Evolutionary conservation across 75 land plant species (phyloP).

Genomic region (Chamaecyparis obtusa): DNA sequence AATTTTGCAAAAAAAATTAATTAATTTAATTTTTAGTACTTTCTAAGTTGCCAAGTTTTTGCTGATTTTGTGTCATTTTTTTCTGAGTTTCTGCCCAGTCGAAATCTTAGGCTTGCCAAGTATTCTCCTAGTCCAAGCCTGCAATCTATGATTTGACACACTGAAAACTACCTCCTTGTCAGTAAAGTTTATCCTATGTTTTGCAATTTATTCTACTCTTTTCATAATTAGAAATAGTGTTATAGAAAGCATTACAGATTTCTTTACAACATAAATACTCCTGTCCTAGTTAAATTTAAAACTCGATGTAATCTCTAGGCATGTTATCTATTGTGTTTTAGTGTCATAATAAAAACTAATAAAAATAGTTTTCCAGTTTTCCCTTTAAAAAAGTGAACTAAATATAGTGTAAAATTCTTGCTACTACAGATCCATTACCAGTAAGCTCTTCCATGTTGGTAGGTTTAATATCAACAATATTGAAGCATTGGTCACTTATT

Average conservation of each 20-base stretch:
- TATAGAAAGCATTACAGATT: too few species aligned
- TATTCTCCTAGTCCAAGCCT: too few species aligned
- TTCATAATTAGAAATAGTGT: too few species aligned
- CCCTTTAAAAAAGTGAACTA: neutral
- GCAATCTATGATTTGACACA: too few species aligned
- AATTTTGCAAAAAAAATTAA: too few species aligned
- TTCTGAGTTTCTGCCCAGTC: too few species aligned
- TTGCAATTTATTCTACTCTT: neutral
- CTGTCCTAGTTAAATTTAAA: neutral
- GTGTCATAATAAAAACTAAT: neutral
- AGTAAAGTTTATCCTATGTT: neutral
- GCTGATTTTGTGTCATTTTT: too few species aligned
- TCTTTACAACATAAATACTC: neutral
- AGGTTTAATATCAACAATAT: conserved; percentile 80
- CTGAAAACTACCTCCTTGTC: too few species aligned
- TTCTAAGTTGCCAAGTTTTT: too few species aligned
- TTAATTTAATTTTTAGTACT: too few species aligned
- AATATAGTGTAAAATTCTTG: neutral
- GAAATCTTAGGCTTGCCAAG: too few species aligned
- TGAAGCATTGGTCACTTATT: conserved; percentile 68
- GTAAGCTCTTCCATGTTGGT: conserved; percentile 73
- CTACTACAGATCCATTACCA: conserved; percentile 32
- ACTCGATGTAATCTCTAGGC: neutral
- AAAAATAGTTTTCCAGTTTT: neutral
- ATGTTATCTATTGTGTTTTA: neutral